Percentiles rank a stretch among this genome's conserved stretches.
These are phyloP conservation scores for Suhomyces coccinellae DNA, from an alignment of 1,139 yeast species.

Conservation along the genomic window DNA sequence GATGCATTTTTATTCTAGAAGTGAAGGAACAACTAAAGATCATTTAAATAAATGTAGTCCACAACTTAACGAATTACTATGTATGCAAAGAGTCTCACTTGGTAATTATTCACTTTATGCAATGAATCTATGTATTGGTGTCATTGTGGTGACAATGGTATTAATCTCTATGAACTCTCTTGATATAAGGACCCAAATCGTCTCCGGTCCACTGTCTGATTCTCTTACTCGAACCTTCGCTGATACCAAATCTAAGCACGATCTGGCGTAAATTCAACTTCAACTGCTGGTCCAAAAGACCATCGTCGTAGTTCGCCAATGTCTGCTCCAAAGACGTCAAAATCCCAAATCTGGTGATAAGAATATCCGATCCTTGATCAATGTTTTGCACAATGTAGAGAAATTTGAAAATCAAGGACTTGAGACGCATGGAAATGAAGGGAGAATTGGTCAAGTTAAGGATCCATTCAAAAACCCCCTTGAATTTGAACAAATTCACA, in stretches of 20 bases:
- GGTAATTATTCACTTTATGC: too few relatives aligned
- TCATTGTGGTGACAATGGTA: background rate
- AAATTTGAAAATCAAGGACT: conserved; percentile 41
- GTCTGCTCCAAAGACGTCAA: conserved; percentile 51
- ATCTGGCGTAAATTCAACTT: conserved; percentile 48
- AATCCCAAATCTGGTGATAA: conserved; percentile 65
- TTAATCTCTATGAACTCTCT: conserved; percentile 35
- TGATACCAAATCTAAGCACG: conserved; percentile 43
- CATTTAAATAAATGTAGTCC: too few relatives aligned
- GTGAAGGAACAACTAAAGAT: too few relatives aligned
- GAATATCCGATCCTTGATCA: conserved; percentile 60
- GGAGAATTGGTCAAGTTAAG: conserved; percentile 56
- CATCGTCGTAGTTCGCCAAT: conserved; percentile 13
- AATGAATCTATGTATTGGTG: too few relatives aligned
- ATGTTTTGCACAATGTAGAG: conserved; percentile 53
- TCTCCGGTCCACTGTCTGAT: conserved; percentile 59
- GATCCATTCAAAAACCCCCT: conserved; percentile 67
- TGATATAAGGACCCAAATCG: conserved; percentile 45
- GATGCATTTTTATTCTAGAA: too few relatives aligned
- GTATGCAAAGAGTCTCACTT: too few relatives aligned
- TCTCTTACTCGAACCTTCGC: conserved; percentile 52
- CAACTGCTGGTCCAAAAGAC: conserved; percentile 29
- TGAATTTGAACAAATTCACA: conserved; percentile 49
- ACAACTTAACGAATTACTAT: too few relatives aligned
- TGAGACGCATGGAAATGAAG: conserved; percentile 41